phyloP scores from a whole-genome alignment of 2,329 filamentous ascomycete genomes.

The Knoxdaviesia proteae region DNA sequence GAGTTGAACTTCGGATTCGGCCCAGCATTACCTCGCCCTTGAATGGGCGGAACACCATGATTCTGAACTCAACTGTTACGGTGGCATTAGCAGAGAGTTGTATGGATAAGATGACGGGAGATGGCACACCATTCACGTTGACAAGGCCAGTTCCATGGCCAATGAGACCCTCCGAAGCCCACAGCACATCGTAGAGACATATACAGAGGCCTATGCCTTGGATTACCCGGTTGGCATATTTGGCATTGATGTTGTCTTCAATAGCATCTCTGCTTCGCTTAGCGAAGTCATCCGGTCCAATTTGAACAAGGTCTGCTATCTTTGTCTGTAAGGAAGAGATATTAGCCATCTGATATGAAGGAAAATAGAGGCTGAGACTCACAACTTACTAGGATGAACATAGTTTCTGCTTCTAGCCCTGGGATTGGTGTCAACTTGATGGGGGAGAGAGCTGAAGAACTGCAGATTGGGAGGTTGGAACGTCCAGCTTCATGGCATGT shows the following conservation, averaged over 20 bases:
- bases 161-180: constrained; percentile 80
- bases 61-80: constrained; percentile 61
- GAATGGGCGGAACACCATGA: constrained; percentile 89
- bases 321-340: constrained; percentile 44
- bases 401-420: constrained; percentile 7
- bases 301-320: constrained; percentile 83
- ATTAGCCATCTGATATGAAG: constrained; percentile 2
- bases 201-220: constrained; percentile 89
- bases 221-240: constrained; percentile 90
- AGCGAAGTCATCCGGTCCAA: constrained; percentile 70
- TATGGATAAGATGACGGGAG: not conserved
- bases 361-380: not conserved
- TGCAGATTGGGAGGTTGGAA: no score
- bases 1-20: constrained; percentile 55
- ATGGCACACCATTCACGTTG: constrained; percentile 63
- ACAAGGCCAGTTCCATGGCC: constrained; percentile 81
- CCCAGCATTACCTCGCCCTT: constrained; percentile 82
- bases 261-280: constrained; percentile 69
- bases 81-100: constrained; percentile 3
- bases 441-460: no score
- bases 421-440: no score
- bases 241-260: constrained; percentile 90
- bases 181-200: constrained; percentile 76
- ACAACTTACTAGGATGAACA: constrained; percentile 29
- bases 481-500: no score